Evolutionary conservation across 768 basidiomycete species (phyloP).

Genomic region (Lyophyllum decastes): DNA sequence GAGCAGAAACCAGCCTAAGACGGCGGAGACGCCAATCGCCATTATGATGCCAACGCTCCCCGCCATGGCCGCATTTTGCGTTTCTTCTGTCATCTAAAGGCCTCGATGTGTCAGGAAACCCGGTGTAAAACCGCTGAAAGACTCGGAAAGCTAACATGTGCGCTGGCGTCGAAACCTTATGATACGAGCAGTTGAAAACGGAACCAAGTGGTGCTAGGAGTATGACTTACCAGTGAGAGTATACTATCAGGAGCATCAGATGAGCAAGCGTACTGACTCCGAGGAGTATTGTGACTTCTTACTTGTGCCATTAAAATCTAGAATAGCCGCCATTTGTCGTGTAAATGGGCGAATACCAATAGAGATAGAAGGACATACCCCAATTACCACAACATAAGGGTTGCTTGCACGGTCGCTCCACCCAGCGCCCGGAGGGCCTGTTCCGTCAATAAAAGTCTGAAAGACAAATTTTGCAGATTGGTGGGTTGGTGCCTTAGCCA

Average conservation of each 20-base stretch:
- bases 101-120: neutral
- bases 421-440: constrained; percentile 50
- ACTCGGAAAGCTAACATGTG: constrained; percentile 52
- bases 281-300: constrained; percentile 7
- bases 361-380: constrained; percentile 33
- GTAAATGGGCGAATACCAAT: too few species aligned
- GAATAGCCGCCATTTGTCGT: neutral
- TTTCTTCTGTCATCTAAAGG: constrained; percentile 76
- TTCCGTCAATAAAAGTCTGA: constrained; percentile 67
- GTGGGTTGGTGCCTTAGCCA: constrained; percentile 71
- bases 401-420: constrained; percentile 71
- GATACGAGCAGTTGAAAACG: neutral
- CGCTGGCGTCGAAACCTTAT: constrained; percentile 72
- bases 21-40: constrained; percentile 70
- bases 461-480: constrained; percentile 74
- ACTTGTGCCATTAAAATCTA: constrained; percentile 71
- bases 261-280: neutral
- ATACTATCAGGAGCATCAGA: constrained; percentile 36
- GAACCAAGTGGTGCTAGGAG: neutral
- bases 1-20: constrained; percentile 77
- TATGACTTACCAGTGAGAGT: constrained; percentile 59
- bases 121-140: neutral
- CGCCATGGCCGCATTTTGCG: constrained; percentile 65
- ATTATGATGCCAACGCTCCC: constrained; percentile 69
- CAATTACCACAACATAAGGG: constrained; percentile 71